Evolutionary conservation across 2,329 filamentous ascomycete species (phyloP), one percentile per base, ranked within the genome.

Genomic region (Ascochyta koolunga): DNA sequence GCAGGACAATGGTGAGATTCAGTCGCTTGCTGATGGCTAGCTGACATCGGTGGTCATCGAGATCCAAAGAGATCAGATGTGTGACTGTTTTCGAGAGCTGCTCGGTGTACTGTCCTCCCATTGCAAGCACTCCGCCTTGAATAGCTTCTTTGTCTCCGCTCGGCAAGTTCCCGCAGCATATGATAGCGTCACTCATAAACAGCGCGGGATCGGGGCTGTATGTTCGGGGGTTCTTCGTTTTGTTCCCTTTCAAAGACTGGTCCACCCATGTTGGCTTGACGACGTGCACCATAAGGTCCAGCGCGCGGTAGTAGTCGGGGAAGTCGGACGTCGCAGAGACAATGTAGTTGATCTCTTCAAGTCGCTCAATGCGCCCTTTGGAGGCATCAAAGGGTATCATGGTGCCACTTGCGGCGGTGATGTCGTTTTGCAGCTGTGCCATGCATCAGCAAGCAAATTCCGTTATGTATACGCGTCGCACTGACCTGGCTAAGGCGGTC

Each of bases 201-300:
- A 96, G 86, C 54, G 89, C 85, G 2, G 93, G 93, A 67, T 99
- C 95, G 1, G 95, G 95, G 39, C 89, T 97, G 73, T 89, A 96
- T 15, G 91, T 89, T 35, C 93, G 86, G 9, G 93, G 85, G 64
- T 91, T 91, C 29, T 87, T 87, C 48, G 89, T 81, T 70, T 89
- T 93, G 52, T 81, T 81, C 65, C 87, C 89, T 19, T 80, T 74
- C 2, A 96, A 74, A 4, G 89, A 95, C 21, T 82, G 80, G 3
- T 84, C 82, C 40, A 97, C 84, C 93, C 95, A 99, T 51, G 84
- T 79, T 3, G 90, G 86, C 60, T 87, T 93, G 24, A 98, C 87
- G 1, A 98, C 89, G 10, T 91, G 89, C 43, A 95, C 88, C 82
- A 96, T 89, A 60, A 85, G 80, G 41, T 91, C 89, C 59, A 89